phyloP scores from a whole-genome alignment of 2,329 filamentous ascomycete genomes.

The Stagonosporopsis vannaccii region DNA sequence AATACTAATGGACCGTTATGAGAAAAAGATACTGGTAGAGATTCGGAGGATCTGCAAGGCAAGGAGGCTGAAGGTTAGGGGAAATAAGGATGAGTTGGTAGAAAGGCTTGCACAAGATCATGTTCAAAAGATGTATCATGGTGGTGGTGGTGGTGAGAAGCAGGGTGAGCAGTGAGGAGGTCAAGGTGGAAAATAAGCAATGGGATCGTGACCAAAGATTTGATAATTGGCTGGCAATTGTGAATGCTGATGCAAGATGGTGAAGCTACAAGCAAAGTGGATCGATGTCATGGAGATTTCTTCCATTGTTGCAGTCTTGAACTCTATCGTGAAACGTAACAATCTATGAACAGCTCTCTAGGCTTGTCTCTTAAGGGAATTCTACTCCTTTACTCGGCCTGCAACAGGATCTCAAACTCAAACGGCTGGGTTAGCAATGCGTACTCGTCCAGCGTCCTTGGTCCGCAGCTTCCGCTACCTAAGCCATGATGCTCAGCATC shows the following conservation, averaged over 20 bases:
- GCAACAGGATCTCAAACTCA: constrained; percentile 46
- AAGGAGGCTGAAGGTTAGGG: not conserved
- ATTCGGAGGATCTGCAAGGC: not conserved
- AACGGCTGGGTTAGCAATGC: constrained; percentile 47
- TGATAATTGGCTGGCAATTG: not conserved
- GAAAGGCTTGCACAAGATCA: not conserved
- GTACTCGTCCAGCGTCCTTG: constrained; percentile 56
- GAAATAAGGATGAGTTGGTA: constrained; percentile 4
- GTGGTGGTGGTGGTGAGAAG: not conserved
- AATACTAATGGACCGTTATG: not conserved
- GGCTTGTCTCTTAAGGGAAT: not conserved
- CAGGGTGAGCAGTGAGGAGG: not conserved
- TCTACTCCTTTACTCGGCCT: constrained; percentile 7
- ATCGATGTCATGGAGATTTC: not conserved
- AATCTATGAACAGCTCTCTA: not conserved
- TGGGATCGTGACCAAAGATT: not conserved
- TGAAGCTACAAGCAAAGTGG: not conserved
- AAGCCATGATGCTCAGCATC: constrained; percentile 70
- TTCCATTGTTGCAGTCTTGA: not conserved
- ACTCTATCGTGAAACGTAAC: not conserved
- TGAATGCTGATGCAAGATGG: not conserved
- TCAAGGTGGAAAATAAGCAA: not conserved
- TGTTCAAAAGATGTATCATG: constrained; percentile 1
- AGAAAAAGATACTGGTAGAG: not conserved
- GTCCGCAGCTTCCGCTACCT: constrained; percentile 69